A percentile compares a stretch with the other conserved stretches of the same genome.
Conservation (phyloP, 805 yeast species). For the Pichia deserticola region DNA sequence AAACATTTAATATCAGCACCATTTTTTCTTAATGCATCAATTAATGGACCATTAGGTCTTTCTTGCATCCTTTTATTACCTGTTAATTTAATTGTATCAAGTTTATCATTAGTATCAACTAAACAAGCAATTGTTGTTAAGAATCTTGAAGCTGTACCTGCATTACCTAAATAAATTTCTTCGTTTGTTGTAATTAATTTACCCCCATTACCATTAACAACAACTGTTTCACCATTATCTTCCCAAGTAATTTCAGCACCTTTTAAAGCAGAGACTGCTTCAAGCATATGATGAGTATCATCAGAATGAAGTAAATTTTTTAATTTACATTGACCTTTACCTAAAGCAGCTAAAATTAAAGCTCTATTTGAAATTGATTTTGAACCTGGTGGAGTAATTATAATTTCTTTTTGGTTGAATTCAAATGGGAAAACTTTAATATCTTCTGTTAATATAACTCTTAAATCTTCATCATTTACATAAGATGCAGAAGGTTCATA, state of each 20-base stretch:
- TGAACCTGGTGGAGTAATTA: constrained; percentile 87
- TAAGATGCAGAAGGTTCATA: constrained; percentile 82
- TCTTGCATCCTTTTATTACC: constrained; percentile 98
- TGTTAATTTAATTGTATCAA: constrained; percentile 56
- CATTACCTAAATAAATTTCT: constrained; percentile 85
- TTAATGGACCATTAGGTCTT: constrained; percentile 93
- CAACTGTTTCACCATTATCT: constrained; percentile 83
- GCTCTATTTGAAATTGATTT: constrained; percentile 97
- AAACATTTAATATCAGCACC: constrained; percentile 71
- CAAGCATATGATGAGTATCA: constrained; percentile 91
- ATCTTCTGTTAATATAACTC: constrained; percentile 79
- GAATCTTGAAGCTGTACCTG: constrained; percentile 96
- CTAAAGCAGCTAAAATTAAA: constrained; percentile 83
- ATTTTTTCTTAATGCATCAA: constrained; percentile 77
- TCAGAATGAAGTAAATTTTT: constrained; percentile 89
- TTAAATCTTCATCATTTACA: constrained; percentile 72
- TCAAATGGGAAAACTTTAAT: constrained; percentile 56
- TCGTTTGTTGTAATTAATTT: constrained; percentile 53
- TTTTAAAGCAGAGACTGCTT: constrained; percentile 68
- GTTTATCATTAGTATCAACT: constrained; percentile 41
- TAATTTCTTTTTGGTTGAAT: constrained; percentile 31
- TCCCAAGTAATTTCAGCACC: constrained; percentile 82
- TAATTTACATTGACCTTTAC: constrained; percentile 74
- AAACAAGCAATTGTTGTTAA: constrained; percentile 88
- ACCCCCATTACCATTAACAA: constrained; percentile 83